A percentile compares a stretch with the other conserved stretches of the same genome.
These are phyloP conservation scores for Eustoma russellianum DNA, from an alignment of 257 asterid species.

Conservation along the genomic window DNA sequence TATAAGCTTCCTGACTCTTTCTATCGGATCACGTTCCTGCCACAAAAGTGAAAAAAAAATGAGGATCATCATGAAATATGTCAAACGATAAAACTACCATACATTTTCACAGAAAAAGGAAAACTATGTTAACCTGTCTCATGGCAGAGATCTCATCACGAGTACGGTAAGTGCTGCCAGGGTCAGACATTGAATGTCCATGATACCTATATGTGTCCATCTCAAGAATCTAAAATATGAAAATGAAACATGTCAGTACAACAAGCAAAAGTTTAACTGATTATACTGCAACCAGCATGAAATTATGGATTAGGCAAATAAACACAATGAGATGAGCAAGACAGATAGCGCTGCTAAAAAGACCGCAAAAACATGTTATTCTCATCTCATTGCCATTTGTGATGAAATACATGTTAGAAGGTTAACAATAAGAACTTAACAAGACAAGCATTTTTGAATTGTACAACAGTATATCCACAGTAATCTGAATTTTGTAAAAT, in stretches of 20 bases:
- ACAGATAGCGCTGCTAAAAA: not conserved
- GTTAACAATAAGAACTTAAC: too few species aligned
- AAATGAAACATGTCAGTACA: conserved; percentile 10
- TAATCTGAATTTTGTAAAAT: not conserved
- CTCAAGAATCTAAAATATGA: conserved; percentile 75
- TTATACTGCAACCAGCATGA: too few species aligned
- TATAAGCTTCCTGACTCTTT: conserved; percentile 82
- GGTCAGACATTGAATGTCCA: conserved; percentile 99
- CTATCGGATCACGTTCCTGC: conserved; percentile 96
- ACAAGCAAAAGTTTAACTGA: not conserved
- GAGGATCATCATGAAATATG: not conserved
- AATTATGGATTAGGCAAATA: not conserved
- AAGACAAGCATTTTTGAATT: not conserved
- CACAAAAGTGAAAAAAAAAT: conserved; percentile 6
- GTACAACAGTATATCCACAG: not conserved
- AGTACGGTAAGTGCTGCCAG: conserved; percentile 97
- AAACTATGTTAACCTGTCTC: conserved; percentile 58
- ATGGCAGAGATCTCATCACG: conserved; percentile 90
- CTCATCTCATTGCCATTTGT: not conserved
- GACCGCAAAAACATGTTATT: not conserved
- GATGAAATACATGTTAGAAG: not conserved
- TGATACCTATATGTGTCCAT: conserved; percentile 99
- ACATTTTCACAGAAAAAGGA: not conserved
- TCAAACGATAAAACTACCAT: not conserved
- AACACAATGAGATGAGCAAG: not conserved